A percentile compares a stretch with the other conserved stretches of the same genome.
These are phyloP conservation scores for Besnoitia besnoiti DNA, from an alignment of 169 alveolate genomes.

Conservation along the genomic window DNA sequence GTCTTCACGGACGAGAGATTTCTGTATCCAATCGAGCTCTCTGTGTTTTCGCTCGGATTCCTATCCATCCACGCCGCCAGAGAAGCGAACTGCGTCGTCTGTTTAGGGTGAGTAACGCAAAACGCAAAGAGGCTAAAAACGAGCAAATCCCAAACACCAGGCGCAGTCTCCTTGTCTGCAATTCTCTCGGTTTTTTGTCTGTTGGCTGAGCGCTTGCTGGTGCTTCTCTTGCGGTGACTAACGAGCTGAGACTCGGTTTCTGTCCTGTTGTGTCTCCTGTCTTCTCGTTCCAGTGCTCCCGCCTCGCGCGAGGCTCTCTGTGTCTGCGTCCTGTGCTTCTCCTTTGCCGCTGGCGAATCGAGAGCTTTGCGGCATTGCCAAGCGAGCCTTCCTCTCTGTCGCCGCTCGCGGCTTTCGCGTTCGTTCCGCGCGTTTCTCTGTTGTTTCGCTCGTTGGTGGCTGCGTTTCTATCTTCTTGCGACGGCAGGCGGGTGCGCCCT, in stretches of 20 bases:
- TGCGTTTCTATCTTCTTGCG: background rate
- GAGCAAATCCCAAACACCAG: background rate
- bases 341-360: too few relatives aligned
- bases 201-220: background rate
- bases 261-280: too few relatives aligned
- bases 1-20: slow-evolving; percentile 18
- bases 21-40: slow-evolving; percentile 43
- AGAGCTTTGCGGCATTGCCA: too few relatives aligned
- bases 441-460: background rate
- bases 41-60: slow-evolving; percentile 42
- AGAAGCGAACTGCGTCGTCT: slow-evolving; percentile 45
- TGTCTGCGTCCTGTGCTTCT: too few relatives aligned
- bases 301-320: too few relatives aligned
- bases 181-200: background rate
- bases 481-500: background rate
- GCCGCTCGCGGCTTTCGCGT: background rate
- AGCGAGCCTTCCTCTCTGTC: too few relatives aligned
- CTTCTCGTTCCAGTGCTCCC: too few relatives aligned
- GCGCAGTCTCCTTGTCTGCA: background rate
- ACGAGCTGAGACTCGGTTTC: too few relatives aligned
- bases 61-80: slow-evolving; percentile 57
- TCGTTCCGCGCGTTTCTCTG: background rate
- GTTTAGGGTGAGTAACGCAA: slow-evolving; percentile 43
- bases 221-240: background rate
- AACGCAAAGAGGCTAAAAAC: background rate